Evolutionary conservation across 2,329 filamentous ascomycete genomes (phyloP), one percentile per base, ranked within the genome.

Genomic region (Purpureocillium lavendulum): DNA sequence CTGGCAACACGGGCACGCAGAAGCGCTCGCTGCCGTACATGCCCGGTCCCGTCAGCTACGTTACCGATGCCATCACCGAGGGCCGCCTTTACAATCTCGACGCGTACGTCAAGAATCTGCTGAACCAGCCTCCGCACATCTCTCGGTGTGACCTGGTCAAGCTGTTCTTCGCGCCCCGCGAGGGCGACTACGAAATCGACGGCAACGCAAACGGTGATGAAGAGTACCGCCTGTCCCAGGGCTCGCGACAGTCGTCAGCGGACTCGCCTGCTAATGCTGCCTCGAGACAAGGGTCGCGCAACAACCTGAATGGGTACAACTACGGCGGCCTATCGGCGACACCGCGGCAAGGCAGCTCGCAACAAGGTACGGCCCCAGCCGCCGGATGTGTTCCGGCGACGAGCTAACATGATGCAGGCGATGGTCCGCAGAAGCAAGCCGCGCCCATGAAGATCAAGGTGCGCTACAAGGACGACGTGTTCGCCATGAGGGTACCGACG

Each of bases 61-160:
- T 97, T 40, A 98, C 90, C n/a, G 90, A 97, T 57, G 87, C 86
- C 29, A 96, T 98, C 53, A 95, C 89, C 14, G 89, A 96, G 56
- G 89, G 88, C 21, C 80, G 92, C 49, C 79, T 92, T 43, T 86
- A 92, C 58, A 96, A 94, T 57, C 69, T 98, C 30, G 89, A 98
- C 55, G 86, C 90, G 38, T 98, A 98, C 54, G 87, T 98, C 51
- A 94, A 94, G 65, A 90, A 92, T 52, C 71, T 98, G 16, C 69
- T 98, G 8, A 75, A 77, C 29, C 83, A 97, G 60, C 86, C 87
- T 3, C 67, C 76, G 1, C 87, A 96, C 57, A 96, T 98, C 47
- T 80, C 87, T 1, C 77, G 81, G 49, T 92, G 87, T 56, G 80
- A 81, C 41, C 68, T 97, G 8, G 90, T 97, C 15, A 84, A 86